Conservation (phyloP, 192 early-diverging fungal genomes). For the Linnemannia zychae region DNA sequence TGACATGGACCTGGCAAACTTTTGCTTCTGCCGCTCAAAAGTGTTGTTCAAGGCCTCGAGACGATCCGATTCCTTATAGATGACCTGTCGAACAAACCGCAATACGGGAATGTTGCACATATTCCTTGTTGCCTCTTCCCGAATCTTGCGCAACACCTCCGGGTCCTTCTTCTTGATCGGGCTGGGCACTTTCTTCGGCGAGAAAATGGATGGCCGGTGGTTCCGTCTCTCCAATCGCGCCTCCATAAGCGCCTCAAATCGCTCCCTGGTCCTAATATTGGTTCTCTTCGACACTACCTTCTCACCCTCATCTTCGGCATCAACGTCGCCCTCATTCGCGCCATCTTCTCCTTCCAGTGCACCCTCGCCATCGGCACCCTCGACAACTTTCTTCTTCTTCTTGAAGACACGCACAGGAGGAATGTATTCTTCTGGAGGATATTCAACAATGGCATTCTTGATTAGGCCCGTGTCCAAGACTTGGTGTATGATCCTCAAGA, state of each 20-base stretch:
- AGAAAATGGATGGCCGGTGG: background rate
- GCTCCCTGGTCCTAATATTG: constrained; percentile 34
- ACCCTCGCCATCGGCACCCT: background rate
- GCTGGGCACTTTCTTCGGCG: background rate
- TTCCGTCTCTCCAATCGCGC: constrained; percentile 11
- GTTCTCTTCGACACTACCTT: background rate
- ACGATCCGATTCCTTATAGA: constrained; percentile 28
- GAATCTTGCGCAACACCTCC: constrained; percentile 7
- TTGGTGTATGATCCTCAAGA: constrained; percentile 28
- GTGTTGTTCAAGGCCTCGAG: constrained; percentile 17
- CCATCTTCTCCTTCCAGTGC: background rate
- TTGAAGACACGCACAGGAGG: constrained; percentile 18
- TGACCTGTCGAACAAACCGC: constrained; percentile 31
- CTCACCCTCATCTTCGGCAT: constrained; percentile 17
- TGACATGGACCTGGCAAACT: constrained; percentile 10
- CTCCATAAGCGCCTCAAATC: constrained; percentile 31
- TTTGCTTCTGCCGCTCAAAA: constrained; percentile 15
- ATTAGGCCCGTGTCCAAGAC: constrained; percentile 37
- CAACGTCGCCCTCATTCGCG: constrained; percentile 6
- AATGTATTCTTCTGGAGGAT: constrained; percentile 10
- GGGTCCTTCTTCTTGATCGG: constrained; percentile 5
- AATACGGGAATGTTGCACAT: constrained; percentile 36
- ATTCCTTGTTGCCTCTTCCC: constrained; percentile 28
- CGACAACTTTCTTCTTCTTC: constrained; percentile 51
- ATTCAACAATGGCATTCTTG: constrained; percentile 23